Conservation (phyloP, 306 rosid species). For the Arachis hypogaea region DNA sequence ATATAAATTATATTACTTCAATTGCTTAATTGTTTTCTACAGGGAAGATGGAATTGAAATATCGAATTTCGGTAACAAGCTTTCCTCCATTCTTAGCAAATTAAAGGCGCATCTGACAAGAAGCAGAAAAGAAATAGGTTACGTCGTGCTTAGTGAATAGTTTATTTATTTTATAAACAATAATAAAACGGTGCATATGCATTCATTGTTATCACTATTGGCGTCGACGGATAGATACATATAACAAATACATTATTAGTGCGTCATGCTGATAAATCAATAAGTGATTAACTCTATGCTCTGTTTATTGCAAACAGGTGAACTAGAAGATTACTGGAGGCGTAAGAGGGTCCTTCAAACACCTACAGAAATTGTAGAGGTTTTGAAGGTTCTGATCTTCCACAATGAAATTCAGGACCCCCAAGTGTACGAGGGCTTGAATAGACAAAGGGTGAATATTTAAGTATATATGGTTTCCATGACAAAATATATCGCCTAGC, state of each 20-base stretch:
- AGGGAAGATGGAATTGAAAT: conserved; percentile 44
- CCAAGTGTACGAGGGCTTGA: conserved; percentile 39
- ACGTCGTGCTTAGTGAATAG: background rate
- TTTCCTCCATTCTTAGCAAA: conserved; percentile 41
- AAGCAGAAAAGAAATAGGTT: conserved; percentile 48
- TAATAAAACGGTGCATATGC: background rate
- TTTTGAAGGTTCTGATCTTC: conserved; percentile 46
- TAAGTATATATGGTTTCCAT: background rate
- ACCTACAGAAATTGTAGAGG: conserved; percentile 52
- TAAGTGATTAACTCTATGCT: conserved; percentile 13
- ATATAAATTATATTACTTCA: background rate
- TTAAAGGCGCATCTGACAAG: conserved; percentile 47
- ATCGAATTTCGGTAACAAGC: conserved; percentile 40
- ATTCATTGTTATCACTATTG: background rate
- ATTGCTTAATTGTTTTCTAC: conserved; percentile 1
- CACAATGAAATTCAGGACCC: conserved; percentile 43
- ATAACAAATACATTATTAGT: no score
- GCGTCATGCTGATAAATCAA: no score
- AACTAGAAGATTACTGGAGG: conserved; percentile 41
- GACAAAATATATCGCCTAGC: no score
- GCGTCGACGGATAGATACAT: background rate
- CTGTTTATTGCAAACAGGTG: conserved; percentile 17
- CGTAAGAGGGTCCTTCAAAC: conserved; percentile 48
- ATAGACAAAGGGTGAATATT: conserved; percentile 39
- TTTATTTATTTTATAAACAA: no score